Evolutionary conservation across 78 protist genomes (phyloP).

Genomic region (slime mould (Dictyostelium discoideum)): dicty_2.7 NC_007088.5:894001-894500

Average conservation of each 20-base stretch:
- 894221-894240: neutral
- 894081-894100: neutral
- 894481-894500: no score
- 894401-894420: neutral
- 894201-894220: no score
- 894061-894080: neutral
- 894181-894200: no score
- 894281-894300: no score
- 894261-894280: neutral
- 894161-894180: neutral
- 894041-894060: neutral
- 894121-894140: no score
- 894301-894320: neutral
- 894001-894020: no score
- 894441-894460: no score
- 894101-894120: neutral
- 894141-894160: no score
- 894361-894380: neutral
- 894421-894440: no score
- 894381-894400: neutral
- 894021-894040: no score
- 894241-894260: neutral
- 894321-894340: neutral
- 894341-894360: neutral
- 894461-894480: no score